Conservation (phyloP, 768 basidiomycete species). For the Podaxis pistillaris region DNA sequence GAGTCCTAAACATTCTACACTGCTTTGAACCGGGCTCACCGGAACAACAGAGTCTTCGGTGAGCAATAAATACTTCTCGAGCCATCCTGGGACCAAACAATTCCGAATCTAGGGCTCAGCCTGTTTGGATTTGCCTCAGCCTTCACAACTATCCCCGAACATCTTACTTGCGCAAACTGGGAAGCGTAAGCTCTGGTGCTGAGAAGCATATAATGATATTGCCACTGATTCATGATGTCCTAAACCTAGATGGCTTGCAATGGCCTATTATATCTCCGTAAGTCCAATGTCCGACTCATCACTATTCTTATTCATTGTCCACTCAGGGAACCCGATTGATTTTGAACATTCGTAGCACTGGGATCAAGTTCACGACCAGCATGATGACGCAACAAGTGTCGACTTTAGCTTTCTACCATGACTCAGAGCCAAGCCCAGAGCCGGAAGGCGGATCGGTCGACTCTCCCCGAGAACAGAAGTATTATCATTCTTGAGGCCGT, state of each 20-base stretch:
- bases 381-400: slow-evolving; percentile 10
- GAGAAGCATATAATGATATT: not conserved
- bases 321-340: slow-evolving; percentile 12
- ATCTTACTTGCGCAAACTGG: slow-evolving; percentile 9
- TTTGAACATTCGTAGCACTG: slow-evolving; percentile 11
- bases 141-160: not conserved
- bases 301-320: not conserved
- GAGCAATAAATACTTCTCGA: not conserved
- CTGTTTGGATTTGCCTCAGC: slow-evolving; percentile 6
- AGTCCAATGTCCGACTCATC: not conserved
- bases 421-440: not conserved
- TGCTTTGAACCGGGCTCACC: not conserved
- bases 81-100: not conserved
- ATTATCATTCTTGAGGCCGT: not conserved
- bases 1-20: not conserved
- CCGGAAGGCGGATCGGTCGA: not conserved
- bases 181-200: slow-evolving; percentile 2
- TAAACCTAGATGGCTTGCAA: slow-evolving; percentile 1
- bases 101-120: not conserved
- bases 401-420: not conserved
- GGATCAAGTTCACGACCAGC: slow-evolving; percentile 1
- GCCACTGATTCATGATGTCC: not conserved
- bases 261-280: slow-evolving; percentile 7
- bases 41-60: not conserved
- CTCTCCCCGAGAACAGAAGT: not conserved